Base-by-base conservation (phyloP, 345 rosid genomes). In the Luvunga scandens region DNA sequence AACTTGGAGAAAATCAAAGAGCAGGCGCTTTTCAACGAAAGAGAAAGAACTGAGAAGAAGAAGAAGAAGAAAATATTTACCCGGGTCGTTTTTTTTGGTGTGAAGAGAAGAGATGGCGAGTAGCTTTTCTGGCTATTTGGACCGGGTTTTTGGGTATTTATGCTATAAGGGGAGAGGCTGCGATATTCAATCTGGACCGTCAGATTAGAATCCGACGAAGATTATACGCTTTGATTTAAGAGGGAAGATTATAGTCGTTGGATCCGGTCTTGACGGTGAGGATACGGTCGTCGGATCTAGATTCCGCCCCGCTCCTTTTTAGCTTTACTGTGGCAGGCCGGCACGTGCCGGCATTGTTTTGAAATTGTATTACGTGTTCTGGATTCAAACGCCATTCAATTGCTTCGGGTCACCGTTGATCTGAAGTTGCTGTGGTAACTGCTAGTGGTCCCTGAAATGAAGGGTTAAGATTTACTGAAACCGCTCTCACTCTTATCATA, bases 241-340 rank as follows among this genome's bases (percentile, higher is more conserved):
- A 39, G 48, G n/a, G 57, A 18, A 19, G 22, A 55, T 53, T 1
- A 2, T 55, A 63, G 81, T 88, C 91, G 92, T 87, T 86, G 61
- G 96, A 90, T 89, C 62, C 53, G 86, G 86, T 85, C 83, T 72
- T 63, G 88, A 87, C 77, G 86, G 90, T 82, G 71, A 77, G 0
- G 81, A 81, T 79, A 71, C 69, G 85, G 88, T 88, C 90, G 90
- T 87, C 85, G 85, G 95, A 93, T 91, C 86, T 77, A 69, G 83
- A 82, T 83, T 79, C 84, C 80, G 81, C 59, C 75, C 78, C 71
- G 39, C 28, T 18, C 60, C 68, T 74, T 85, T 81, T 77, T 66
- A 4, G 69, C 81, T 87, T 90, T 83, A 66, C 83, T 69, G 86
- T 83, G 83, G 83, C 86, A 84, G 88, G 83, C 79, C 84, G 88